A percentile compares a stretch with the other conserved stretches of the same genome.
These are phyloP conservation scores for Clavispora santaluciae DNA, from an alignment of 805 yeast species.

Conservation along the genomic window DNA sequence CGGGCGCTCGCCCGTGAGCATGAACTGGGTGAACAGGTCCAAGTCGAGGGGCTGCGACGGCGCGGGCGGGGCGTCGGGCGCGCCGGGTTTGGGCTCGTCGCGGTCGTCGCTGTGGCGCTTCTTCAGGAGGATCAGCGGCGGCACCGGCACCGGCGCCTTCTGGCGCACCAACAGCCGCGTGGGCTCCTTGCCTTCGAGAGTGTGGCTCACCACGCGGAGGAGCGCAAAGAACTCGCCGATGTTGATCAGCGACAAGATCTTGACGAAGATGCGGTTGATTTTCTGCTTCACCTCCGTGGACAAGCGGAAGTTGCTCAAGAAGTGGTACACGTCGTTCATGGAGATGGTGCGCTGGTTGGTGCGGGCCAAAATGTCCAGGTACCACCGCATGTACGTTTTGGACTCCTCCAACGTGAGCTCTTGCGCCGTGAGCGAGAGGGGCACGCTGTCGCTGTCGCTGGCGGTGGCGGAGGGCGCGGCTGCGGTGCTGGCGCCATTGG, in stretches of 20 bases:
- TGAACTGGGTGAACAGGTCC: conserved; percentile 79
- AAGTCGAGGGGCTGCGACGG: conserved; percentile 53
- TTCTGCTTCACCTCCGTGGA: conserved; percentile 45
- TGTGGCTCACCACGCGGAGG: conserved; percentile 72
- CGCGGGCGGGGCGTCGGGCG: conserved; percentile 1
- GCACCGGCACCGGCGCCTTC: conserved; percentile 68
- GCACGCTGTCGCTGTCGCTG: conserved; percentile 42
- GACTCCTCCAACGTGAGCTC: conserved; percentile 75
- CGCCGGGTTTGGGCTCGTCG: conserved; percentile 12
- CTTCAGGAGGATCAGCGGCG: conserved; percentile 68
- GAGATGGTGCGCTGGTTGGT: conserved; percentile 63
- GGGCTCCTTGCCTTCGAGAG: conserved; percentile 52
- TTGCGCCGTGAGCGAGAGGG: conserved; percentile 58
- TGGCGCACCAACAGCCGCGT: conserved; percentile 47
- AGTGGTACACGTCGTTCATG: conserved; percentile 71
- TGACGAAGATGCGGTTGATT: conserved; percentile 48
- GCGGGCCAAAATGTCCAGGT: conserved; percentile 72
- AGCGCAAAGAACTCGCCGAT: conserved; percentile 91
- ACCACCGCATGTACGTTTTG: conserved; percentile 89
- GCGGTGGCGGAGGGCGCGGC: no score
- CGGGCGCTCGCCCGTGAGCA: conserved; percentile 77
- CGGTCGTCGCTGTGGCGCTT: conserved; percentile 48
- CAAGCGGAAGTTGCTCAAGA: conserved; percentile 73
- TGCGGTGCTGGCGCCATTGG: neutral
- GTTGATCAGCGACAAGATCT: conserved; percentile 56